Evolutionary conservation across 1,139 yeast genomes (phyloP).

Genomic region (Lodderomyces pseudojiufengensis): DNA sequence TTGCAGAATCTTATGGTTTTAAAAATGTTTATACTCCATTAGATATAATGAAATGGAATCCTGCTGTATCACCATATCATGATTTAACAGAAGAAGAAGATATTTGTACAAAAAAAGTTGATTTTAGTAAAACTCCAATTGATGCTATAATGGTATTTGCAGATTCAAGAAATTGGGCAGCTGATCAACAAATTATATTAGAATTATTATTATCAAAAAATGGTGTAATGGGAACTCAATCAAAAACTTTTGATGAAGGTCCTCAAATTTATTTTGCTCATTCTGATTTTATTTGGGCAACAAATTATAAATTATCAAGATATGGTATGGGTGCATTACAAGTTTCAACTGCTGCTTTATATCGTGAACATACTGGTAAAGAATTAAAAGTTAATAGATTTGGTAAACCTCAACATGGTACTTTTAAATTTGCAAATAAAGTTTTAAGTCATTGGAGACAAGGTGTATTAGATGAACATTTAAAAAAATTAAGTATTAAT

Average conservation of each 20-base stretch:
- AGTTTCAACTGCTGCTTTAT: slow-evolving; percentile 78
- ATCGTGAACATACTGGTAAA: slow-evolving; percentile 74
- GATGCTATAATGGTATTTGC: slow-evolving; percentile 79
- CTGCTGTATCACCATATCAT: slow-evolving; percentile 78
- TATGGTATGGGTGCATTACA: slow-evolving; percentile 91
- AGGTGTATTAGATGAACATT: slow-evolving; percentile 70
- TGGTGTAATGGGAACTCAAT: slow-evolving; percentile 79
- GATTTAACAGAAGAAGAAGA: slow-evolving; percentile 69
- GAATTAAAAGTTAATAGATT: slow-evolving; percentile 74
- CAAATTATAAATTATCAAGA: slow-evolving; percentile 72
- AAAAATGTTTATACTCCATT: slow-evolving; percentile 73
- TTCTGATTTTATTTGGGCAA: slow-evolving; percentile 87
- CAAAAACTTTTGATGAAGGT: slow-evolving; percentile 68
- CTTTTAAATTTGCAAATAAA: slow-evolving; percentile 75
- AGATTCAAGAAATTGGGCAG: slow-evolving; percentile 86
- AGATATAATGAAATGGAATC: slow-evolving; percentile 81
- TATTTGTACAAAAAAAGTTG: slow-evolving; percentile 52
- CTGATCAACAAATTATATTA: slow-evolving; percentile 81
- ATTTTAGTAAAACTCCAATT: slow-evolving; percentile 59
- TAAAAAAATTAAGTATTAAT: slow-evolving; percentile 49
- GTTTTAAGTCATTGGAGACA: slow-evolving; percentile 74
- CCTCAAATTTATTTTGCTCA: slow-evolving; percentile 84
- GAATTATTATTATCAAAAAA: slow-evolving; percentile 69
- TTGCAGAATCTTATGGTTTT: slow-evolving; percentile 76
- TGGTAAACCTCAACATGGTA: slow-evolving; percentile 84